These are phyloP conservation scores for Phytophthora brassicae DNA, from an alignment of 352 stramenopile genomes.

Conservation along the genomic window DNA sequence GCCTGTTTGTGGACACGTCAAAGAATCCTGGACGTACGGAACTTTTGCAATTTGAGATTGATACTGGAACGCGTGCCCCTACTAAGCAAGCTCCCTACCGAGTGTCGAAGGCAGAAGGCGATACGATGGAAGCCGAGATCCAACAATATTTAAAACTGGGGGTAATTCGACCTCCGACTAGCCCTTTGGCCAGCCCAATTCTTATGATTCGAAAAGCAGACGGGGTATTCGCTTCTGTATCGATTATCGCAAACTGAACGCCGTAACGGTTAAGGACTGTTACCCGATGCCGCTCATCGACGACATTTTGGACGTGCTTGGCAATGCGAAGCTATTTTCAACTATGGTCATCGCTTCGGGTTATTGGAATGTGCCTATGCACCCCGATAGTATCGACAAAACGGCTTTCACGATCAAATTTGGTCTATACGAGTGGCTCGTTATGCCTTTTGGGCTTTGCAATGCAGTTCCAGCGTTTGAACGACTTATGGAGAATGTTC, in stretches of 20 bases:
- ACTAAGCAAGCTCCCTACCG: too few species aligned
- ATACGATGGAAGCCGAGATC: too few species aligned
- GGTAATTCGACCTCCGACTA: not conserved
- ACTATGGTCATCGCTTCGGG: not conserved
- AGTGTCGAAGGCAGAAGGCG: too few species aligned
- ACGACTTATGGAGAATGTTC: slow-evolving; percentile 2
- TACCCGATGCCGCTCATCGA: not conserved
- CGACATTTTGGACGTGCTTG: not conserved
- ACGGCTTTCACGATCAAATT: slow-evolving; percentile 8
- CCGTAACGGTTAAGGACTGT: not conserved
- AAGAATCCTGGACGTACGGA: too few species aligned
- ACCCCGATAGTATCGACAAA: not conserved
- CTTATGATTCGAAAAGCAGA: not conserved
- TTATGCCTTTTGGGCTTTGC: slow-evolving; percentile 1
- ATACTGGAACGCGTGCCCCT: too few species aligned
- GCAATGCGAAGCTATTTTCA: not conserved
- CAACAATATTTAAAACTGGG: not conserved
- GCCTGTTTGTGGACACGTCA: too few species aligned
- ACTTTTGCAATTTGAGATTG: too few species aligned
- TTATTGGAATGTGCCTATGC: not conserved
- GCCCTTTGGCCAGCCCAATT: not conserved
- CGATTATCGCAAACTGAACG: not conserved
- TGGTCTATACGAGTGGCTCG: not conserved
- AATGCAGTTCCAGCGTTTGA: slow-evolving; percentile 1
- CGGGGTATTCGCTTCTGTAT: not conserved